A percentile compares a stretch with the other conserved stretches of the same genome.
Evolutionary conservation across 768 basidiomycete species (phyloP).

Genomic region (Suillus plorans): DNA sequence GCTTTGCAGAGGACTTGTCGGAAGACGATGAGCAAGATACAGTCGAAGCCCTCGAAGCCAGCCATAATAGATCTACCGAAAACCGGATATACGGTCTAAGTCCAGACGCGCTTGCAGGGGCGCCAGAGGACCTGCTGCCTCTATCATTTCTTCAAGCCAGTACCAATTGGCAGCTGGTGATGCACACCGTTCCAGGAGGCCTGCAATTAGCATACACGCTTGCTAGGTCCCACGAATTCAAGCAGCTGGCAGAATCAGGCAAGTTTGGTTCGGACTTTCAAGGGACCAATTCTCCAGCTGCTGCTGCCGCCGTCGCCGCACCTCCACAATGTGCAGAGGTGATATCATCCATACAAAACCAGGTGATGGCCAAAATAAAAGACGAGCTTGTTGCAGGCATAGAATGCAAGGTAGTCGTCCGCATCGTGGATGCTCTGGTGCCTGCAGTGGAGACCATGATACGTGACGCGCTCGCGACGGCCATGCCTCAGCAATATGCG

Average conservation of each 20-base stretch:
- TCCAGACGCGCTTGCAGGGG: constrained; percentile 20
- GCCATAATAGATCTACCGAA: constrained; percentile 22
- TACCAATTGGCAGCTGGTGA: constrained; percentile 8
- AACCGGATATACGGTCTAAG: constrained; percentile 27
- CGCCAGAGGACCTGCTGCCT: constrained; percentile 23
- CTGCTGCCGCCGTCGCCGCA: too few relatives aligned
- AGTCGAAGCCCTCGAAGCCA: constrained; percentile 22
- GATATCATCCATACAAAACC: not conserved
- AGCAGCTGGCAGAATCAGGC: not conserved
- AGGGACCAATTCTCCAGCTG: not conserved
- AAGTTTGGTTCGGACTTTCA: not conserved
- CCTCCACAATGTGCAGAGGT: not conserved
- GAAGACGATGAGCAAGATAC: constrained; percentile 12
- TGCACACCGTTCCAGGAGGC: not conserved
- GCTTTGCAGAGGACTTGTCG: not conserved
- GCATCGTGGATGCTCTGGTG: too few relatives aligned
- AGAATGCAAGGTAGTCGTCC: too few relatives aligned
- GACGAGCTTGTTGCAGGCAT: too few relatives aligned
- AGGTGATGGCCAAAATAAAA: too few relatives aligned
- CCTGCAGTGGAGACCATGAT: too few relatives aligned
- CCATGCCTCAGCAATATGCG: too few relatives aligned
- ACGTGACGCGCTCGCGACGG: too few relatives aligned
- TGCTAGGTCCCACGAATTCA: not conserved
- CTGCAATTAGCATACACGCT: not conserved
- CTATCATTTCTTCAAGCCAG: constrained; percentile 26